These are phyloP conservation scores for Hamamelis virginiana DNA, from an alignment of 164 flowering plant genomes.

Conservation along the genomic window DNA sequence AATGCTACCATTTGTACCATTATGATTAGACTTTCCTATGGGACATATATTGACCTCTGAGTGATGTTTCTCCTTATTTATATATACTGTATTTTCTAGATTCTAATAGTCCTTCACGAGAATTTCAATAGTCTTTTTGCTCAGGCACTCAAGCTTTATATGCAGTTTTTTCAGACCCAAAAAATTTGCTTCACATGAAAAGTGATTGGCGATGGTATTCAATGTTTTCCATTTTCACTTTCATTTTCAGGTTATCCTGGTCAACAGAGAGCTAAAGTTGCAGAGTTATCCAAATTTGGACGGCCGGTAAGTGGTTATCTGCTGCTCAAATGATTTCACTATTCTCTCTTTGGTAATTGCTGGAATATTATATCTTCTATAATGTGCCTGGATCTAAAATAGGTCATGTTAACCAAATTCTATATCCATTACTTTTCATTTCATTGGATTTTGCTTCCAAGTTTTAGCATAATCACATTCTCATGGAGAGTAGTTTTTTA, in stretches of 20 bases:
- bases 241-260: conserved; percentile 64
- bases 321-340: conserved; percentile 7
- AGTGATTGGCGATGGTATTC: background rate
- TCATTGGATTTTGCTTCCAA: too few species aligned
- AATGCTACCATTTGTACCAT: background rate
- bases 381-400: background rate
- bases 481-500: too few species aligned
- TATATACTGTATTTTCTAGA: too few species aligned
- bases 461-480: too few species aligned
- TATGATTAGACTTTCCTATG: background rate
- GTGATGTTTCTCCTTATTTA: background rate
- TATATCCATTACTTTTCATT: too few species aligned
- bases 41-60: background rate
- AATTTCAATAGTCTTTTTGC: too few species aligned
- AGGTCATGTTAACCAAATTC: background rate
- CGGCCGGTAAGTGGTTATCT: conserved; percentile 64
- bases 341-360: background rate
- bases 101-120: background rate
- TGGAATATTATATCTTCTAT: background rate
- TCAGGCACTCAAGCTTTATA: background rate
- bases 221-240: conserved; percentile 14
- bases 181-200: background rate
- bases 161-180: background rate
- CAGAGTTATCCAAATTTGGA: conserved; percentile 75
- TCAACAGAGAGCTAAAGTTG: conserved; percentile 69